Evolutionary conservation across 2,329 filamentous ascomycete genomes (phyloP), one percentile per base, ranked within the genome.

Genomic region (Sclerotinia trifoliorum): DNA sequence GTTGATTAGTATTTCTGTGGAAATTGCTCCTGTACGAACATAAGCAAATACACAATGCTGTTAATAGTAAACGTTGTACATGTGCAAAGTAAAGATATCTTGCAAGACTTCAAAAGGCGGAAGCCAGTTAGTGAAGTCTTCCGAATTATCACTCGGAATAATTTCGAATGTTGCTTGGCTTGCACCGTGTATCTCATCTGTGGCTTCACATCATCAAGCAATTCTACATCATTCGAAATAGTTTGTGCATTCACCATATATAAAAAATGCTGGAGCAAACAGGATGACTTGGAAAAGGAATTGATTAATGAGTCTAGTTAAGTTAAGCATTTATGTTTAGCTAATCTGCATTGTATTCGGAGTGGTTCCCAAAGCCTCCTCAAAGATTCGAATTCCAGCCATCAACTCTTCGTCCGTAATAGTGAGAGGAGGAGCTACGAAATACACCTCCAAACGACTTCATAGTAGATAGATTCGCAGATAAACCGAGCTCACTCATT

Each of bases 361-460:
- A 5, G 66, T 70, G 21, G 29, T 69, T 17, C 35, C 46, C 21
- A 89, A 84, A 0, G 85, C 85, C 73, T 83, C 78, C 72, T 89
- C 86, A 69, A 90, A 79, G 57, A 89, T 84, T 2, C 68, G 72
- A 68, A 90, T 72, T 0, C 85, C 86, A 51, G 81, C 78, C 24
- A 83, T 77, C 56, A 87, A 75, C 76, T 86, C 79, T 58, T 81
- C 79, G 39, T 80, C 79, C 0, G 82, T 82, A 11, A 88, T 83
- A 0, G 84, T 87, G 52, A 89, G 84, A 0, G 87, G 86, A 32
- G 86, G 86, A 6, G 86, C 86, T 63, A 15, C 86, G 78, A 69
- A 89, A 87, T 0, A 84, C 81, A 5, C 85, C 86, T 0, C 83
- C 82, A 74, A 87, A 86, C 58, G 81, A 83, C 8, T 81, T 81